phyloP scores from a whole-genome alignment of 1,284 basidiomycete genomes.

The Cryptococcus sp. region DNA sequence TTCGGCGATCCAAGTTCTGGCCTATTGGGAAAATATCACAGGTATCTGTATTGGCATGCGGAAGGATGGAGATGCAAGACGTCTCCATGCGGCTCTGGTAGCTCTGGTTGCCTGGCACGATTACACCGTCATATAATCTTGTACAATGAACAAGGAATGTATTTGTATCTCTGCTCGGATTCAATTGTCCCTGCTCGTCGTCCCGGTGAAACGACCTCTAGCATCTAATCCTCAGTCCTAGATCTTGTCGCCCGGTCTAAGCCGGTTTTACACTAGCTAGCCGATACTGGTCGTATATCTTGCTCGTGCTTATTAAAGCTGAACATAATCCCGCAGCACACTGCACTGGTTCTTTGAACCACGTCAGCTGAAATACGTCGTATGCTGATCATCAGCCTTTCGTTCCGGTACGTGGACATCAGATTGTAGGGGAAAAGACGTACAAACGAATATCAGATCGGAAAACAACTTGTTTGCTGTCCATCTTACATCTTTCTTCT shows the following conservation, averaged over 20 bases:
- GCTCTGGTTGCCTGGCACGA: neutral
- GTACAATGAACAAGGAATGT: too few relatives aligned
- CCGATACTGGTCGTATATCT: conserved; percentile 33
- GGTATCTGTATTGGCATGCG: too few relatives aligned
- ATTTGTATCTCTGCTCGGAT: too few relatives aligned
- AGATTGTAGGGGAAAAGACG: conserved; percentile 10
- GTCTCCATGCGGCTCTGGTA: too few relatives aligned
- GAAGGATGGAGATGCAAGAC: too few relatives aligned
- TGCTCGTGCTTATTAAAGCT: conserved; percentile 34
- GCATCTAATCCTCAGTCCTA: too few relatives aligned
- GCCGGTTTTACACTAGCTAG: conserved; percentile 12
- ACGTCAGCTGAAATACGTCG: conserved; percentile 36
- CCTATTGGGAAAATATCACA: too few relatives aligned
- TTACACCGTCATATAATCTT: too few relatives aligned
- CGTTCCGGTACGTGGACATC: neutral
- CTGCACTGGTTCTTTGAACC: conserved; percentile 39
- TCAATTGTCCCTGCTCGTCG: too few relatives aligned
- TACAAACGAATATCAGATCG: conserved; percentile 43
- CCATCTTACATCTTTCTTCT: conserved; percentile 28
- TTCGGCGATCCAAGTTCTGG: too few relatives aligned
- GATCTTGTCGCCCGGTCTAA: too few relatives aligned
- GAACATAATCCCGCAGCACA: conserved; percentile 32
- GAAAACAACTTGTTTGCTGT: conserved; percentile 35
- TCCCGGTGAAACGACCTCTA: too few relatives aligned
- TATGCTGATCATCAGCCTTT: conserved; percentile 23